Base-by-base conservation (phyloP, 768 basidiomycete genomes). In the Mycena chlorophos region DNA sequence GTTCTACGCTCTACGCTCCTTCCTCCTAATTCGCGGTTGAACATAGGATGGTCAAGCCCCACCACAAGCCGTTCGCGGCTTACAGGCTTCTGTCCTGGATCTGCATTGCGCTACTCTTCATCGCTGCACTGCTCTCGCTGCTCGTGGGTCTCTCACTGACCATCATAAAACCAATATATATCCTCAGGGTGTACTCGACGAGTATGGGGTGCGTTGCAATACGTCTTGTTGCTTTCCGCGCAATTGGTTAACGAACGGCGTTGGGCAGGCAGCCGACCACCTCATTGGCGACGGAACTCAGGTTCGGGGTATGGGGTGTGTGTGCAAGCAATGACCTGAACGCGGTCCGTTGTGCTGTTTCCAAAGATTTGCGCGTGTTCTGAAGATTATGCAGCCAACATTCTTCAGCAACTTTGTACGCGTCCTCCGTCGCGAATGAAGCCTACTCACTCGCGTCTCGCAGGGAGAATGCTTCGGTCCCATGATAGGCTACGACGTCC, bases 251-350 rank as follows among this genome's bases (percentile, higher is more conserved):
- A 45, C n/a, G 49, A 2, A 20, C 5, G 8, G 29, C 3, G 2
- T 1, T 12, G 16, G 43, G 3, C 26, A 62, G 60, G 38, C 67
- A 71, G 47, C 76, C 77, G 2, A 60, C 65, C 29, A 83, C 85
- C 12, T 76, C 76, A 56, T 69, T 83, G 13, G 84, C 84, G 26
- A 86, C 84, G 3, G 73, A 78, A 61, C 69, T 91, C 10, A 78
- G 83, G 30, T 87, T 92, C 57, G 92, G 92, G 3, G 86, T 92
- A 4, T 93, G 91, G 87, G 92, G 92, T 1, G 76, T 86, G 30
- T 94, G 92, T 69, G 85, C 85, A 1, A 70, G 70, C n/a, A 82
- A 76, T 34, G 31, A 8, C 10, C 31, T 34, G 17, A 8, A 34
- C 10, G 17, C 31, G 31, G 31, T 34, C 31, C 31, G 31, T 34